phyloP scores from a whole-genome alignment of 768 basidiomycete species.

The Hypsizygus marmoreus region DNA sequence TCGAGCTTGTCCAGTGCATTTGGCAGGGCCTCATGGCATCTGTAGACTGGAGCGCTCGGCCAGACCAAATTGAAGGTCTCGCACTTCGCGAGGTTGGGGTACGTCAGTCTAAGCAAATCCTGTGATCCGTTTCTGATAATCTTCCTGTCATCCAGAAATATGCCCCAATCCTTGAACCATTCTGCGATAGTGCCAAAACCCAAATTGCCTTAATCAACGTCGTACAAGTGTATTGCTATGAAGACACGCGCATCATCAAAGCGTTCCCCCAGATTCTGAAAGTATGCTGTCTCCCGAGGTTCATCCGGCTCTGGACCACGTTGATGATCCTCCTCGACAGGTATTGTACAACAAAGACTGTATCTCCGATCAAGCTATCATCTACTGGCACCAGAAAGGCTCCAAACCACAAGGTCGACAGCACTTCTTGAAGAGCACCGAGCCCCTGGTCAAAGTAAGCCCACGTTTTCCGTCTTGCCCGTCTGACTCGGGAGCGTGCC shows the following conservation, averaged over 20 bases:
- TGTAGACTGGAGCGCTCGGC: constrained; percentile 85
- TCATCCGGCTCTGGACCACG: not conserved
- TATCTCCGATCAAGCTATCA: constrained; percentile 93
- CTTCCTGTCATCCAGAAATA: constrained; percentile 58
- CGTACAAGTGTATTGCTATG: constrained; percentile 95
- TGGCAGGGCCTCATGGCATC: constrained; percentile 91
- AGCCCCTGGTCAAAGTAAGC: constrained; percentile 84
- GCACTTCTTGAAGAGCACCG: constrained; percentile 89
- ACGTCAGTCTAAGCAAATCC: no score
- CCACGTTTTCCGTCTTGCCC: not conserved
- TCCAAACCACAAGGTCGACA: constrained; percentile 94
- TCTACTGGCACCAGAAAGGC: constrained; percentile 98
- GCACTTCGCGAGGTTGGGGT: constrained; percentile 89
- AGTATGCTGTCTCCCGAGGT: constrained; percentile 37
- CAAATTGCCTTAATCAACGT: constrained; percentile 94
- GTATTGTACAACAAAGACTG: constrained; percentile 96
- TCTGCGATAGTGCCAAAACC: constrained; percentile 85
- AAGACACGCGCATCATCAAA: constrained; percentile 93
- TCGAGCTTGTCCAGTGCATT: constrained; percentile 84
- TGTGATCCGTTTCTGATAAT: constrained; percentile 1
- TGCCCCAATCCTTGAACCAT: constrained; percentile 84
- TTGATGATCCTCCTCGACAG: constrained; percentile 39
- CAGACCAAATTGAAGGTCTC: constrained; percentile 90
- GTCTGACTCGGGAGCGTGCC: not conserved
- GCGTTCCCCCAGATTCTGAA: constrained; percentile 95